Evolutionary conservation across 371 early-diverging fungal genomes (phyloP), one percentile per base, ranked within the genome.

Genomic region (Globomyces sp.): DNA sequence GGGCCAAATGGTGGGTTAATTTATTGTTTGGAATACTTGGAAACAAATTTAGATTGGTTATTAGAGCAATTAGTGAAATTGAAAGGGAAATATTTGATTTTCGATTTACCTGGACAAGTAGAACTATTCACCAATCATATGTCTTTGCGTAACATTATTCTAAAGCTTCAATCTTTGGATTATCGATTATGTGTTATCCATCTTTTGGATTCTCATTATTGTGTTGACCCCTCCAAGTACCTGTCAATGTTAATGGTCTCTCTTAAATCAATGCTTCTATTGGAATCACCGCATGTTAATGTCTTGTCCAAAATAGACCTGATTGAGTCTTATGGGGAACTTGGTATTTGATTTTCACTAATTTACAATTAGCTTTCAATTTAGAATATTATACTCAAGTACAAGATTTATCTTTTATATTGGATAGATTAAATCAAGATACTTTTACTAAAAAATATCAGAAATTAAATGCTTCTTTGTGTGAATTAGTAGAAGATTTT

Each of bases 91-190:
- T 99, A 95, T 77, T 80, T 96, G 50, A 74, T 99, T 1, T 94
- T 99, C 80, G 99, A 99, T 76, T 97, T 92, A 62, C 99, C 99
- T 2, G 99, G 99, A 0, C 99, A 99, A 77, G 96, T 99, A 5
- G 99, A 99, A 76, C 87, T 99, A 47, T 99, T 91, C 74, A 95
- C 99, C 34, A 95, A 98, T 79, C 92, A 98, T 68, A 77, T 79
- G 48, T 82, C 94, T 39, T 84, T 99, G 57, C 87, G 87, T 66
- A 85, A 87, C 46, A 85, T 97, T 37, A 68, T 97, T 2, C 85
- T 86, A n/a, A 74, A 73, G 57, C 80, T 99, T 37, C 81, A 85
- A 69, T 91, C 92, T 57, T 58, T 80, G 11, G 80, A 89, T 66
- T 91, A 87, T 71, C 77, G 92, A 79, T 64, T 82, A 24, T 72